Percentiles rank a stretch among this genome's conserved stretches.
Evolutionary conservation across 2,329 filamentous ascomycete species (phyloP).

Genomic region (Zymoseptoria brevis): DNA sequence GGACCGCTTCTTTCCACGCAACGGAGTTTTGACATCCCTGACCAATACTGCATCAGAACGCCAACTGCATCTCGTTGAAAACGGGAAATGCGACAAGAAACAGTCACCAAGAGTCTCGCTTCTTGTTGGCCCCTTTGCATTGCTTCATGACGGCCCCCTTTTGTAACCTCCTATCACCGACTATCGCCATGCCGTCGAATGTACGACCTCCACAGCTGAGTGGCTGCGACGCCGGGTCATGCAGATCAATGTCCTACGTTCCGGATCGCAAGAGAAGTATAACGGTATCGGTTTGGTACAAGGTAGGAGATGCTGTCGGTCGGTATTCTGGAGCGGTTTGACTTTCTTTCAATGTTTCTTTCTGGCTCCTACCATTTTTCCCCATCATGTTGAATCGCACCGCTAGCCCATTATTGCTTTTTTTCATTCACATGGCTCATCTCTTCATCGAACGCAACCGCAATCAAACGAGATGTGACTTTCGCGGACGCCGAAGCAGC

Average conservation of each 20-base stretch:
- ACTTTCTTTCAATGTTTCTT: neutral
- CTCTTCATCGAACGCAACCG: conserved; percentile 1
- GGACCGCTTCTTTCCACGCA: conserved; percentile 4
- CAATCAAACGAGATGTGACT: conserved; percentile 15
- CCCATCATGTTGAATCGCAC: neutral
- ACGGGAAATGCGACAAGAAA: conserved; percentile 1
- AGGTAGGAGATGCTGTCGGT: neutral
- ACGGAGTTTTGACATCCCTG: conserved; percentile 7
- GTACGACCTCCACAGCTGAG: neutral
- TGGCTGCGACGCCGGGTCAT: neutral
- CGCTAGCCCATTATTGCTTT: neutral
- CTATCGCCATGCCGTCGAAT: neutral
- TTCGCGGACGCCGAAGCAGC: conserved; percentile 18
- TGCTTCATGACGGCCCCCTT: neutral
- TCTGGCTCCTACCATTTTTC: neutral
- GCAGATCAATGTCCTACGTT: neutral
- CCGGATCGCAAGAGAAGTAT: neutral
- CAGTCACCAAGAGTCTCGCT: conserved; percentile 3
- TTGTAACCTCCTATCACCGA: neutral
- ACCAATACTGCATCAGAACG: neutral
- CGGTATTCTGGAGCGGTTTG: neutral
- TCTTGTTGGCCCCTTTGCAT: neutral
- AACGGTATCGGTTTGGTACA: neutral
- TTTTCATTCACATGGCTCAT: conserved; percentile 4
- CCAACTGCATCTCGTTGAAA: neutral